Percentiles rank a stretch among this genome's conserved stretches.
These are phyloP conservation scores for Coleophoma cylindrospora DNA, from an alignment of 2,329 filamentous ascomycete genomes.

Conservation along the genomic window DNA sequence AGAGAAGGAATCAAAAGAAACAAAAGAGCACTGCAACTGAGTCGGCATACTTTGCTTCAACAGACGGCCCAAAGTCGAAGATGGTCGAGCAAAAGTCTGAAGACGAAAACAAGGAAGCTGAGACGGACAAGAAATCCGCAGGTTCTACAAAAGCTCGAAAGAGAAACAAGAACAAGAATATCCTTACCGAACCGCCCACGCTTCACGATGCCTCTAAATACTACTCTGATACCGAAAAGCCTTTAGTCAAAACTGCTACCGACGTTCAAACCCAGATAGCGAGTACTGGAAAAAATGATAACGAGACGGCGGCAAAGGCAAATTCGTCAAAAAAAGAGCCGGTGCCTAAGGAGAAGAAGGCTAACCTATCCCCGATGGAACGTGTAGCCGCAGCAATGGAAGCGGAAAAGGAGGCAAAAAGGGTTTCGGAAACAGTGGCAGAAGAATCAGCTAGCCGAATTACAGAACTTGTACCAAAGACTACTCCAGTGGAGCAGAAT, in stretches of 20 bases:
- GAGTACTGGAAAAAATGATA: not conserved
- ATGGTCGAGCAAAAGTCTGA: not conserved
- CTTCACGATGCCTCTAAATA: not conserved
- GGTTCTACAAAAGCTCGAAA: conserved; percentile 8
- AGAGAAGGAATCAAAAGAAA: no score
- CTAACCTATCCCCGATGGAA: not conserved
- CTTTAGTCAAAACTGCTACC: not conserved
- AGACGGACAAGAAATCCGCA: not conserved
- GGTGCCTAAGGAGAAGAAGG: not conserved
- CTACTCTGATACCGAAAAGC: not conserved
- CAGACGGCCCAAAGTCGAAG: not conserved
- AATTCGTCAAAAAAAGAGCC: no score
- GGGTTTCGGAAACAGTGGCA: not conserved
- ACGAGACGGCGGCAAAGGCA: no score
- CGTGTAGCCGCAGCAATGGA: no score
- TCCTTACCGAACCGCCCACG: conserved; percentile 5
- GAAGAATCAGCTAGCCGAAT: not conserved
- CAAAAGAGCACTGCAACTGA: no score
- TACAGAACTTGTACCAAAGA: no score
- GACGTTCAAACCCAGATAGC: not conserved
- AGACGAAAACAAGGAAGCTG: not conserved
- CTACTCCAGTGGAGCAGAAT: no score
- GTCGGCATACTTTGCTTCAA: no score
- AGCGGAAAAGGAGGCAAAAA: not conserved
- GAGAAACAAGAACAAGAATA: conserved; percentile 18